A percentile compares a stretch with the other conserved stretches of the same genome.
These are phyloP conservation scores for Fistulifera solaris DNA, from an alignment of 108 stramenopile genomes.

Conservation along the genomic window DNA sequence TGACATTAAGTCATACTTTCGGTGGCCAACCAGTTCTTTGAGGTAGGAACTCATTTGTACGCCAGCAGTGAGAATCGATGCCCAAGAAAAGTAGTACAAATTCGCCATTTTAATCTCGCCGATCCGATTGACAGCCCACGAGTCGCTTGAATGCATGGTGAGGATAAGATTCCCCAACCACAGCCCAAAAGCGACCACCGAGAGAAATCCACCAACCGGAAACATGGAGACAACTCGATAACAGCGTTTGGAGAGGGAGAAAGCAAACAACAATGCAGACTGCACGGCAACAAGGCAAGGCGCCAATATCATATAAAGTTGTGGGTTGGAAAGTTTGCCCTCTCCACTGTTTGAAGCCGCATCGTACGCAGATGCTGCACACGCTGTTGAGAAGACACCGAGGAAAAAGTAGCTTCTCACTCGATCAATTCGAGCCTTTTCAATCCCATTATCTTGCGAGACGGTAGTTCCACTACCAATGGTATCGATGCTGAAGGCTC, in stretches of 20 bases:
- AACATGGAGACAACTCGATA: constrained; percentile 23
- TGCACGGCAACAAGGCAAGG: constrained; percentile 24
- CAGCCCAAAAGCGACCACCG: constrained; percentile 20
- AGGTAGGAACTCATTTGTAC: constrained; percentile 33
- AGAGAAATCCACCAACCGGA: constrained; percentile 26
- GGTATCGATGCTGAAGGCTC: not conserved
- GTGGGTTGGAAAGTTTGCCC: constrained; percentile 5
- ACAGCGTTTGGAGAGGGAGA: constrained; percentile 24
- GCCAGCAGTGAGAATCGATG: constrained; percentile 26
- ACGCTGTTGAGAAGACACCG: constrained; percentile 25
- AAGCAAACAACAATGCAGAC: constrained; percentile 15
- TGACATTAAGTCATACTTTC: constrained; percentile 22
- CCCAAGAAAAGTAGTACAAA: constrained; percentile 45
- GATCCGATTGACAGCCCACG: constrained; percentile 45
- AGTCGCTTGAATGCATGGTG: constrained; percentile 33
- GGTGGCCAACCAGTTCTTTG: constrained; percentile 9
- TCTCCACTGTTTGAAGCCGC: constrained; percentile 22
- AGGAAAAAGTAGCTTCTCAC: constrained; percentile 22
- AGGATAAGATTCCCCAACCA: constrained; percentile 31
- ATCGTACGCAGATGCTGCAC: constrained; percentile 35
- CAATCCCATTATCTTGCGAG: not conserved
- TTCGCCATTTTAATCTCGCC: constrained; percentile 46
- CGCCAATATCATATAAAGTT: constrained; percentile 22
- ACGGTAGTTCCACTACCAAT: not conserved
- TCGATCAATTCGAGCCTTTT: constrained; percentile 8